A percentile compares a stretch with the other conserved stretches of the same genome.
These are phyloP conservation scores for Naganishia sp. DNA, from an alignment of 1,284 basidiomycete species.

Conservation along the genomic window DNA sequence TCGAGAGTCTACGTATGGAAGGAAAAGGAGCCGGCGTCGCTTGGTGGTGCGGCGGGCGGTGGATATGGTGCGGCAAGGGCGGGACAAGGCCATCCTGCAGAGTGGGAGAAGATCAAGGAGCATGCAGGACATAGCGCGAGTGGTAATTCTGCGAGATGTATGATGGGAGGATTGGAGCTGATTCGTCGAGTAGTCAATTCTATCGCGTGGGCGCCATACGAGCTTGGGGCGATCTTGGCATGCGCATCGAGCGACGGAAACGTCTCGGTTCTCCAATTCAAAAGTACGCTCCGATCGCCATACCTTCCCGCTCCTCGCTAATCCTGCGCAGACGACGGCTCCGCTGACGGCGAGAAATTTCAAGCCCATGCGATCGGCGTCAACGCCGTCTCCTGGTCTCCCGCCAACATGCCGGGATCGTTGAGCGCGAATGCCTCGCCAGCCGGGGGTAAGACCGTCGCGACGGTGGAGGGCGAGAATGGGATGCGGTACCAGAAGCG, in stretches of 20 bases:
- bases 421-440: slow-evolving; percentile 64
- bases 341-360: slow-evolving; percentile 94
- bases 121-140: slow-evolving; percentile 92
- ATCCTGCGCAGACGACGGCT: slow-evolving; percentile 75
- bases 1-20: slow-evolving; percentile 99
- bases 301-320: neutral
- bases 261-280: slow-evolving; percentile 94
- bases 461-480: slow-evolving; percentile 13
- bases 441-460: slow-evolving; percentile 29
- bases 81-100: slow-evolving; percentile 56
- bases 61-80: slow-evolving; percentile 51
- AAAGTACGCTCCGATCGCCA: slow-evolving; percentile 65
- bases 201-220: slow-evolving; percentile 96
- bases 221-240: slow-evolving; percentile 92
- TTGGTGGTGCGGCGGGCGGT: slow-evolving; percentile 38
- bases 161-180: neutral
- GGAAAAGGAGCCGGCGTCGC: slow-evolving; percentile 62
- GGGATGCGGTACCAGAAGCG: slow-evolving; percentile 60
- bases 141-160: slow-evolving; percentile 59
- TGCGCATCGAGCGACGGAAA: slow-evolving; percentile 99
- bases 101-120: slow-evolving; percentile 95
- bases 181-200: slow-evolving; percentile 72
- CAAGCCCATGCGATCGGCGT: slow-evolving; percentile 94
- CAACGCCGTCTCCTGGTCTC: slow-evolving; percentile 97
- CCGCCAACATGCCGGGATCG: slow-evolving; percentile 81